A percentile compares a stretch with the other conserved stretches of the same genome.
phyloP scores from a whole-genome alignment of 495 filamentous ascomycete genomes.

The Poronia punctata region DNA sequence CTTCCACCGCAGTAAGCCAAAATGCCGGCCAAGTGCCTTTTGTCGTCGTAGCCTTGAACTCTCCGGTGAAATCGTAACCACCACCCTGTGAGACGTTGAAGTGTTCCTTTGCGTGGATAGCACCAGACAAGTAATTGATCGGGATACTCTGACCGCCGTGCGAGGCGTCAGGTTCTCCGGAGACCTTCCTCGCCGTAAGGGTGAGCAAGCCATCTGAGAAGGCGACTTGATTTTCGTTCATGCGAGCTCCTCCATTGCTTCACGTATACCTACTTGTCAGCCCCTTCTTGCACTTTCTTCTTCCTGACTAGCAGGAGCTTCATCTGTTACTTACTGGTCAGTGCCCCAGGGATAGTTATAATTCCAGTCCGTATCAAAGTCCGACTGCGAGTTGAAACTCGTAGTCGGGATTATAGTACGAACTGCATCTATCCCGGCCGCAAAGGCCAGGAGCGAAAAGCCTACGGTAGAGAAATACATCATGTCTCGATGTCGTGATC shows the following conservation, averaged over 20 bases:
- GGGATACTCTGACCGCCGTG: slow-evolving; percentile 41
- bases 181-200: slow-evolving; percentile 38
- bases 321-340: slow-evolving; percentile 12
- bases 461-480: slow-evolving; percentile 13
- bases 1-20: slow-evolving; percentile 53
- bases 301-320: not conserved
- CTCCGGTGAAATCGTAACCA: slow-evolving; percentile 45
- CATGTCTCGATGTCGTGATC: slow-evolving; percentile 2
- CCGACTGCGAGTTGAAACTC: slow-evolving; percentile 44
- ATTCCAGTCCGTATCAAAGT: slow-evolving; percentile 45
- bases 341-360: slow-evolving; percentile 45
- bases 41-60: slow-evolving; percentile 45
- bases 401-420: slow-evolving; percentile 45
- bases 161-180: slow-evolving; percentile 34
- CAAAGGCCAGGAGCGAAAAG: slow-evolving; percentile 9
- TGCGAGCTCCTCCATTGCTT: slow-evolving; percentile 50
- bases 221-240: slow-evolving; percentile 36
- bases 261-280: slow-evolving; percentile 34
- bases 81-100: slow-evolving; percentile 41
- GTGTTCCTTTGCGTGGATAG: slow-evolving; percentile 41
- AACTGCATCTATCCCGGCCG: slow-evolving; percentile 21
- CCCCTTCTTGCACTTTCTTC: not conserved
- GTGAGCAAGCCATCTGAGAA: slow-evolving; percentile 33
- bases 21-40: slow-evolving; percentile 55
- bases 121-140: slow-evolving; percentile 49